Base-by-base conservation (phyloP, 352 stramenopile species). In the Globisporangium rhizosaccharum region DNA sequence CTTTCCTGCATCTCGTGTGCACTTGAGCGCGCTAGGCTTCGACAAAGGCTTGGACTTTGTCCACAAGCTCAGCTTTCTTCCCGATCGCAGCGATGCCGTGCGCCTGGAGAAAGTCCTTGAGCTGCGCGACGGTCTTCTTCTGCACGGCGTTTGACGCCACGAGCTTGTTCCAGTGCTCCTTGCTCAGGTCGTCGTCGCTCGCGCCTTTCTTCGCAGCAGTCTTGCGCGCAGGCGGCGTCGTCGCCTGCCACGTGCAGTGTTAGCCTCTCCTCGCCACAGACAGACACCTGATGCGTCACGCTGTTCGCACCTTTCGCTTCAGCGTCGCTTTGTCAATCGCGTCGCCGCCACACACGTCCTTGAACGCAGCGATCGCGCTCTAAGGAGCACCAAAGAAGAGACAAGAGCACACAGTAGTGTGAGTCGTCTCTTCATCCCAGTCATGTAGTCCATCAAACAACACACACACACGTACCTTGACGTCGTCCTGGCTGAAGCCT, bases 81-180 rank as follows among this genome's bases (percentile, higher is more conserved):
- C 85, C 82, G 0, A 64, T 60, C 11, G 70, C 61, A 14, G 71
- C 33, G 9, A 85, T 54, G 5, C 64, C 67, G 28, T 92, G 73
- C 2, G 71, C 73, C 0, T 76, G 63, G 2, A 91, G 62, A 36
- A 94, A 91, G 1, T 63, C 71, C 49, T 92, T 91, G 55, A 94
- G 63, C 59, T 91, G 71, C 46, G 67, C 57, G 0, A 94, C 67
- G 0, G 76, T 89, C 56, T 91, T 92, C 71, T 89, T 92, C 44
- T 87, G 71, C 25, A 92, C 78, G 2, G 65, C 57, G 47, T 80
- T 69, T 15, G 71, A 75, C 4, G 69, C 58, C 5, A 83, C 61
- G 20, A 92, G 71, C 3, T 60, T 60, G 0, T 58, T 52, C 82
- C 82, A 94, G 30, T 79, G 66, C 17, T 65, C 61, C 53, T 76